Conservation (phyloP, 352 stramenopile genomes). For the Globisporangium spiculum region DNA sequence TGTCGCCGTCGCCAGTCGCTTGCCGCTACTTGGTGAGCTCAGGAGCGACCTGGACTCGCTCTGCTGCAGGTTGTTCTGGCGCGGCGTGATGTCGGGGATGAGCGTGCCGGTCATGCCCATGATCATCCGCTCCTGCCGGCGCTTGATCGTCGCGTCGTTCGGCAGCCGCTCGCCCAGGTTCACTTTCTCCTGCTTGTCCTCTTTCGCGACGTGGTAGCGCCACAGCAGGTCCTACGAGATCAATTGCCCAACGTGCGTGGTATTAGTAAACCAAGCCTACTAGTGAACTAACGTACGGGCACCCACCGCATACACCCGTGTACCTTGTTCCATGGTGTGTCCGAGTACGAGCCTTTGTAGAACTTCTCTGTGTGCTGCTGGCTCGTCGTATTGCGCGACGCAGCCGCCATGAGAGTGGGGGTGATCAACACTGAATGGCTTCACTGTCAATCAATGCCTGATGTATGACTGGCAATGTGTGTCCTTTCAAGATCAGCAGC, state of each 20-base stretch:
- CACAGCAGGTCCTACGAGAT: constrained; percentile 40
- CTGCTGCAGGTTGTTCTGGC: constrained; percentile 14
- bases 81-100: constrained; percentile 41
- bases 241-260: neutral
- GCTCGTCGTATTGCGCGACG: neutral
- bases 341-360: constrained; percentile 50
- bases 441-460: neutral
- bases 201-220: constrained; percentile 47
- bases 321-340: constrained; percentile 61
- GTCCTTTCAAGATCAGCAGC: constrained; percentile 3
- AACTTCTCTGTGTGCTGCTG: constrained; percentile 33
- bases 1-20: neutral
- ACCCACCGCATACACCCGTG: neutral
- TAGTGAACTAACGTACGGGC: neutral
- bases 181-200: constrained; percentile 44
- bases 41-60: neutral
- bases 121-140: constrained; percentile 35
- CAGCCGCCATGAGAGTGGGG: neutral
- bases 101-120: constrained; percentile 51
- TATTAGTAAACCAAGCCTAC: neutral
- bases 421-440: neutral
- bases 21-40: constrained; percentile 16
- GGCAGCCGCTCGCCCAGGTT: constrained; percentile 30
- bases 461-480: neutral
- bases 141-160: constrained; percentile 26